Evolutionary conservation across 768 basidiomycete genomes (phyloP).

Genomic region (Nidularia sp.): DNA sequence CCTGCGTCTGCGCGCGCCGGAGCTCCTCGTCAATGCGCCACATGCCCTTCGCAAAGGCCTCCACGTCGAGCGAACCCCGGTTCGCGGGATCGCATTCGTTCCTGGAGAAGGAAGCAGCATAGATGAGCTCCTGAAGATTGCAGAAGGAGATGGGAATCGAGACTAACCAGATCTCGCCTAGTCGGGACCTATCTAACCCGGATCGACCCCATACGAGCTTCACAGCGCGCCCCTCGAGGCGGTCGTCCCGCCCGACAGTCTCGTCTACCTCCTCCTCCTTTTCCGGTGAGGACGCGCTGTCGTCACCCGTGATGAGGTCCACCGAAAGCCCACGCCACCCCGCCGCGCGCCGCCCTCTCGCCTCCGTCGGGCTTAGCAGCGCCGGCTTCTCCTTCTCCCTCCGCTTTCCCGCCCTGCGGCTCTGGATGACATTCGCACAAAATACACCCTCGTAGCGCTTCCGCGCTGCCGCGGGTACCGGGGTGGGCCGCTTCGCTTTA

Average conservation of each 20-base stretch:
- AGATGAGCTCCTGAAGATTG: neutral
- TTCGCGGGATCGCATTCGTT: slow-evolving; percentile 59
- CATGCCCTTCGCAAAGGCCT: slow-evolving; percentile 73
- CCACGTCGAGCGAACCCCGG: slow-evolving; percentile 57
- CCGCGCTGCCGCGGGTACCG: slow-evolving; percentile 61
- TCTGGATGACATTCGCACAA: slow-evolving; percentile 49
- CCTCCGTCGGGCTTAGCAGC: slow-evolving; percentile 27
- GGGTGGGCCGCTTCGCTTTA: slow-evolving; percentile 51
- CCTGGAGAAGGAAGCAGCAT: slow-evolving; percentile 34
- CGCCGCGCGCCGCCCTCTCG: slow-evolving; percentile 52
- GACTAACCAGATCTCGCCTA: slow-evolving; percentile 66
- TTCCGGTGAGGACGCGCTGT: slow-evolving; percentile 1
- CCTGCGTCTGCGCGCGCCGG: slow-evolving; percentile 47
- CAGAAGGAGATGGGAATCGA: slow-evolving; percentile 1
- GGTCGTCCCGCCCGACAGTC: slow-evolving; percentile 35
- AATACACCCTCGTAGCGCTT: slow-evolving; percentile 69
- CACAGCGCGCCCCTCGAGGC: slow-evolving; percentile 52
- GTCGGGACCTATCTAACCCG: slow-evolving; percentile 43
- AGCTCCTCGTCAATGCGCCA: slow-evolving; percentile 87
- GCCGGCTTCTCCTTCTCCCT: slow-evolving; percentile 19
- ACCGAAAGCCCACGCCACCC: slow-evolving; percentile 76
- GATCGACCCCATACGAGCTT: slow-evolving; percentile 62
- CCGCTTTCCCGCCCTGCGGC: slow-evolving; percentile 27
- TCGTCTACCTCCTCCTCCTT: slow-evolving; percentile 19
- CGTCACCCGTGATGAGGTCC: slow-evolving; percentile 52